Base-by-base conservation (phyloP, 208 protist genomes). In the Leishmania amazonensis region DNA sequence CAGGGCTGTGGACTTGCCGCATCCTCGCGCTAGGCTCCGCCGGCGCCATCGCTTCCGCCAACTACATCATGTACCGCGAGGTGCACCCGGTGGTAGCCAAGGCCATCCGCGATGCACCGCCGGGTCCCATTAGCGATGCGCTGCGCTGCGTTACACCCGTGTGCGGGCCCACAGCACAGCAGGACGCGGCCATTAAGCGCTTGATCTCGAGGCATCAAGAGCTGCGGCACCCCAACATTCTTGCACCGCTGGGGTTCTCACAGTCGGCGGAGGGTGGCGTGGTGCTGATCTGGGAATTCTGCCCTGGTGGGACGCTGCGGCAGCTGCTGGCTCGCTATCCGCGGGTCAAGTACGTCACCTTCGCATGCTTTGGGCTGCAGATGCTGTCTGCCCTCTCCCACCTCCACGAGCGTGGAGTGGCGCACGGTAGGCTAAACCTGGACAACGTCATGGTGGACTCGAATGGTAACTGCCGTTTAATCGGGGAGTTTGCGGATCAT, bases 351-450 rank as follows among this genome's bases (percentile, higher is more conserved):
- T 81, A 81, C 54, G 15, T 72, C 49, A 57, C 73, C 0, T 47
- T 89, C 15, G 82, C 80, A 0, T 89, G 92, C 24, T 95, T 88
- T 82, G 86, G 83, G 51, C 42, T 86, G 31, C 83, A 90, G 54
- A 91, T 97, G 57, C 53, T 95, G 19, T 75, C 81, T 17, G 91
- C 80, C 24, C 84, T 97, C 13, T 78, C 64, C 21, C 93, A 91
- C 87, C 76, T 97, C 40, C 94, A 94, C 80, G 51, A 53, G 8
- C 45, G 86, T 64, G 87, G 88, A 40, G 80, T 92, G 62, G 84
- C 89, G 51, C 92, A 97, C 83, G 91, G 92, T 38, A 81, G 87
- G 51, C 74, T 97, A 75, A 88, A 89, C 54, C 91, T 92, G n/a
- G 81, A 89, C 73, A 95, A 93, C 79, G 81, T 95, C 19, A 85